Percentiles rank a stretch among this genome's conserved stretches.
These are phyloP conservation scores for Aspergillus glaucus DNA, from an alignment of 2,329 filamentous ascomycete genomes.

Conservation along the genomic window DNA sequence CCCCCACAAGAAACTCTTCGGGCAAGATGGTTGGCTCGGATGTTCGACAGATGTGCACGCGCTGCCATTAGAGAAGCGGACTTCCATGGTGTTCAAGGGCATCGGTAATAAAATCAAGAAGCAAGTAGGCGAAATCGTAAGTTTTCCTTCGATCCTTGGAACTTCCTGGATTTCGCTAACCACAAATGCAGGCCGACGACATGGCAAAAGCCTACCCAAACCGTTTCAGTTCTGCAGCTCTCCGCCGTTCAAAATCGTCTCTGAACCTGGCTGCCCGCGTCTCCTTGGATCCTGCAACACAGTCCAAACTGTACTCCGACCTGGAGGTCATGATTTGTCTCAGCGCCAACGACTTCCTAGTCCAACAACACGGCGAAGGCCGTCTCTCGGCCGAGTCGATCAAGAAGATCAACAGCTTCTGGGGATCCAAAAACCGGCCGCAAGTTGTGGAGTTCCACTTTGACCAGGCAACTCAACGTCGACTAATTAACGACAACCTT, in stretches of 20 bases:
- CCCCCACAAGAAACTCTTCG: conserved; percentile 39
- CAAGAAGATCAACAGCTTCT: conserved; percentile 31
- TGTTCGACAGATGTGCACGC: conserved; percentile 27
- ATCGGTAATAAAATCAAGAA: conserved; percentile 36
- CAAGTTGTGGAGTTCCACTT: conserved; percentile 48
- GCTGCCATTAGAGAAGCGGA: conserved; percentile 18
- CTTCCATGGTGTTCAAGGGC: conserved; percentile 26
- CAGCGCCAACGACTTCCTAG: conserved; percentile 40
- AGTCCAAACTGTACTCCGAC: conserved; percentile 41
- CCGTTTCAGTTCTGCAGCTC: conserved; percentile 4
- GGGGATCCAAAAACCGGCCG: conserved; percentile 43
- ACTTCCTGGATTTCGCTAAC: conserved; percentile 1
- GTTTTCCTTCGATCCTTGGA: conserved; percentile 6
- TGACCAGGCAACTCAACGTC: conserved; percentile 46
- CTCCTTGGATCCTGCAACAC: conserved; percentile 34
- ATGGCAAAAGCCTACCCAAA: conserved; percentile 16
- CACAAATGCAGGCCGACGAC: conserved; percentile 17
- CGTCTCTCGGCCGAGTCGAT: conserved; percentile 37
- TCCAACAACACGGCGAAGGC: conserved; percentile 35
- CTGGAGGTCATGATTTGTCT: conserved; percentile 42
- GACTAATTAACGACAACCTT: conserved; percentile 43
- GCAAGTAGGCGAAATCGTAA: conserved; percentile 31
- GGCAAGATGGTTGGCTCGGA: conserved; percentile 36
- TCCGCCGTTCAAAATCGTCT: conserved; percentile 9
- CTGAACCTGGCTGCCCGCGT: conserved; percentile 27